Evolutionary conservation across 495 filamentous ascomycete species (phyloP).

Genomic region (Penicillium paxilli): DNA sequence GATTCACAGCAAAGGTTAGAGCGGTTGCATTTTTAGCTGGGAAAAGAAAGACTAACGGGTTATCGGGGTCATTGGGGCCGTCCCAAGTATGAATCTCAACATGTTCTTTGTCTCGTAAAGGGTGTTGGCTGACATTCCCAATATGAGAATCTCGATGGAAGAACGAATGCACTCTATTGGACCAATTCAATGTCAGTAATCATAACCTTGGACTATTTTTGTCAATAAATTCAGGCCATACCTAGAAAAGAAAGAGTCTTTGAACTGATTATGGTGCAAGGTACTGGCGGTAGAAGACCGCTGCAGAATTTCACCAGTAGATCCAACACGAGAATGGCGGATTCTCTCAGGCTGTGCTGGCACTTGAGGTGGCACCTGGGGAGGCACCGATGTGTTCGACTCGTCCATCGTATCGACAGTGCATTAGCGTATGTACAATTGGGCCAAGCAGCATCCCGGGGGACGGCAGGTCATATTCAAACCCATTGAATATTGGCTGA

Average conservation of each 20-base stretch:
- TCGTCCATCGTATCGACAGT: background rate
- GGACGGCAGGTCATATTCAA: background rate
- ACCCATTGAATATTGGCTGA: background rate
- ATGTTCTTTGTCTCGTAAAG: slow-evolving; percentile 16
- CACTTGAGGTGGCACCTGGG: background rate
- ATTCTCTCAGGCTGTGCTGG: background rate
- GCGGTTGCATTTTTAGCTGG: too few relatives aligned
- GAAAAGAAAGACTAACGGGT: slow-evolving; percentile 11
- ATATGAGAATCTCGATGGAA: slow-evolving; percentile 24
- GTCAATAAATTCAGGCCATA: background rate
- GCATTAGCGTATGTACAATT: background rate
- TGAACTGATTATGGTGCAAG: slow-evolving; percentile 22
- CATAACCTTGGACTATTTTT: background rate
- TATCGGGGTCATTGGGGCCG: slow-evolving; percentile 32
- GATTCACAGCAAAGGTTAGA: background rate
- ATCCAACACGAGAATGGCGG: background rate
- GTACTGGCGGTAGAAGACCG: slow-evolving; percentile 14
- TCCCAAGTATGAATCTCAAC: slow-evolving; percentile 36
- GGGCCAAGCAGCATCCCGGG: background rate
- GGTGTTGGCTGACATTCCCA: slow-evolving; percentile 23
- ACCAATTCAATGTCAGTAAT: background rate
- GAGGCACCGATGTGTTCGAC: background rate
- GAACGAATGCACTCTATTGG: slow-evolving; percentile 17
- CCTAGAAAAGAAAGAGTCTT: slow-evolving; percentile 23
- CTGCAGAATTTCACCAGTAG: background rate